phyloP scores from a whole-genome alignment of 202 grass and related monocot species.

The Brachypodium distachyon region DNA sequence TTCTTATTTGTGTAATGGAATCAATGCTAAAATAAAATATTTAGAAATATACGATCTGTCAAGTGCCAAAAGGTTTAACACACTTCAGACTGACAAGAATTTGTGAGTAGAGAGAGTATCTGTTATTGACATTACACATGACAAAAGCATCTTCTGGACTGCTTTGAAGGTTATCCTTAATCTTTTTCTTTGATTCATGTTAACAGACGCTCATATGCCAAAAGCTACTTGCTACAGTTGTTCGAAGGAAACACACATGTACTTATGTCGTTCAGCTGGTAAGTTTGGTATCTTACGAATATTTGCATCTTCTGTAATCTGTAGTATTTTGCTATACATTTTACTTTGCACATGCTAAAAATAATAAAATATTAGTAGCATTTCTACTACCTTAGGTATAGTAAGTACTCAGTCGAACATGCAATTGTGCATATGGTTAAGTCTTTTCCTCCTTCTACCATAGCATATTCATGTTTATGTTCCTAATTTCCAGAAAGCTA shows the following conservation, averaged over 20 bases:
- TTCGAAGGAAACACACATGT: constrained; percentile 71
- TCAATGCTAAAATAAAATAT: constrained; percentile 20
- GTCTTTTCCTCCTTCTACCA: neutral
- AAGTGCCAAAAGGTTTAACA: neutral
- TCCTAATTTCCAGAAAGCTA: neutral
- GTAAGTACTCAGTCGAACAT: neutral
- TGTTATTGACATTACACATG: neutral
- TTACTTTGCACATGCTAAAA: neutral
- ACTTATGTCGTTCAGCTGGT: constrained; percentile 83
- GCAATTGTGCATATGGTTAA: neutral
- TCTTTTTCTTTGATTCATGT: constrained; percentile 41
- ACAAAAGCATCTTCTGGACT: constrained; percentile 13
- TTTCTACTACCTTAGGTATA: neutral
- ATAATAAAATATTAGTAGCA: neutral
- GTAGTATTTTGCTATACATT: neutral
- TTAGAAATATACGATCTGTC: neutral
- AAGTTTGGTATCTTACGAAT: constrained; percentile 15
- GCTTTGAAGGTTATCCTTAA: constrained; percentile 15
- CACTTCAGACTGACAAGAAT: neutral
- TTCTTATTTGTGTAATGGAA: neutral
- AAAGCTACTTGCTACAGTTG: constrained; percentile 82
- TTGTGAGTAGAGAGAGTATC: neutral
- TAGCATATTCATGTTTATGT: neutral
- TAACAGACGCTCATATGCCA: constrained; percentile 81
- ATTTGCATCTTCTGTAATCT: neutral